These are phyloP conservation scores for Scytalidium lignicola DNA, from an alignment of 2,329 filamentous ascomycete species.

Conservation along the genomic window DNA sequence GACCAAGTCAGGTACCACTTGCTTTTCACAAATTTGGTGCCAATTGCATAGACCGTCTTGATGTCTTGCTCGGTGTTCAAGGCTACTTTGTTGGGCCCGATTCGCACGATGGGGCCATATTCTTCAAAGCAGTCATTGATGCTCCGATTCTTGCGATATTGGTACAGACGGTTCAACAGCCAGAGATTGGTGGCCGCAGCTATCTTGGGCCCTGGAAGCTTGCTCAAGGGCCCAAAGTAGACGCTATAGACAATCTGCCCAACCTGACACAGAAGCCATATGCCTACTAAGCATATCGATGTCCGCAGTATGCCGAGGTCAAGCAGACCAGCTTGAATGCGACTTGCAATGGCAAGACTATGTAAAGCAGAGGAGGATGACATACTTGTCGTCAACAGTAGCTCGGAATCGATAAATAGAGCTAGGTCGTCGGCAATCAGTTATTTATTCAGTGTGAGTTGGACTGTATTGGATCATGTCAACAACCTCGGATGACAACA, in stretches of 20 bases:
- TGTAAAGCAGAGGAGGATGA: neutral
- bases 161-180: neutral
- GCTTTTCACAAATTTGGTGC: neutral
- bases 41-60: neutral
- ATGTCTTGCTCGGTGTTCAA: slow-evolving; percentile 1
- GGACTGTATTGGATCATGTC: neutral
- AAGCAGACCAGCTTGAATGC: neutral
- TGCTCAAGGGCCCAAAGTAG: neutral
- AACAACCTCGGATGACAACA: neutral
- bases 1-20: neutral
- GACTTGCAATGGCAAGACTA: neutral
- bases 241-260: neutral
- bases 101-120: neutral
- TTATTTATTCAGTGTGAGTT: neutral
- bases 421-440: neutral
- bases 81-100: neutral
- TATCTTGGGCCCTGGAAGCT: neutral
- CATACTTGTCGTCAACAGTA: neutral
- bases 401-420: neutral
- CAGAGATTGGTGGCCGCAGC: neutral
- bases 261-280: neutral
- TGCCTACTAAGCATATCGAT: neutral
- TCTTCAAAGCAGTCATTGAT: slow-evolving; percentile 1
- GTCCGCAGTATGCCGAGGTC: neutral
- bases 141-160: neutral